Evolutionary conservation across 169 alveolate species (phyloP), one percentile per base, ranked within the genome.

Genomic region (Besnoitia besnoiti): DNA sequence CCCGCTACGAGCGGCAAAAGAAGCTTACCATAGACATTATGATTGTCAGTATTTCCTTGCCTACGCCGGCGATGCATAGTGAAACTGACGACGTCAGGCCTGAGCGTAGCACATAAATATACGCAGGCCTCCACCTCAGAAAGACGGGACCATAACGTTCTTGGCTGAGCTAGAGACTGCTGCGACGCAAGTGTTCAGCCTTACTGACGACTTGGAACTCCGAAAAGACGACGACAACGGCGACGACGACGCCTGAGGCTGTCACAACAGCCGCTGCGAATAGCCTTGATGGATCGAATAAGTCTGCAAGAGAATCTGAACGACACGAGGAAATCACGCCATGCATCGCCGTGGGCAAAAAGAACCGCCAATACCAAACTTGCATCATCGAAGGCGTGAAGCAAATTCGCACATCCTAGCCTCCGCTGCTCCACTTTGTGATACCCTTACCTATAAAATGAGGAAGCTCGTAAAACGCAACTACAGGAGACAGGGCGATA

Each of bases 21-120:
- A 33, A 85, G n/a, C 92, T 89, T 67, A 89, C 92, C 79, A 89
- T 49, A 0, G 92, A 89, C 73, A 89, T 61, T 21, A 62, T 16
- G 55, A 89, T 89, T 14, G 92, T 89, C 73, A 89, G 42, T 33
- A 50, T 46, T 27, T 89, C 92, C 42, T 89, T 89, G 42, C 92
- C 92, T 10, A 89, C 75, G n/a, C 92, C 92, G 3, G 92, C 92
- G 40, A 89, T 59, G 85, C 92, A 89, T 14, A 89, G 79, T 10
- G 92, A 51, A 14, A 89, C 76, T 27, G 92, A 89, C 44, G 92
- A 89, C 39, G 92, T 89, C 4, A 62, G 76, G 42, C 90, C 92
- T 89, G 92, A 42, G 30, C n/a, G 44, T 12, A n/a, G 7, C 67
- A 16, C 30, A 21, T n/a, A 55, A 19, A 1, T 49, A 55, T n/a